These are phyloP conservation scores for Penicillium sp. DNA, from an alignment of 2,329 filamentous ascomycete species.

Conservation along the genomic window DNA sequence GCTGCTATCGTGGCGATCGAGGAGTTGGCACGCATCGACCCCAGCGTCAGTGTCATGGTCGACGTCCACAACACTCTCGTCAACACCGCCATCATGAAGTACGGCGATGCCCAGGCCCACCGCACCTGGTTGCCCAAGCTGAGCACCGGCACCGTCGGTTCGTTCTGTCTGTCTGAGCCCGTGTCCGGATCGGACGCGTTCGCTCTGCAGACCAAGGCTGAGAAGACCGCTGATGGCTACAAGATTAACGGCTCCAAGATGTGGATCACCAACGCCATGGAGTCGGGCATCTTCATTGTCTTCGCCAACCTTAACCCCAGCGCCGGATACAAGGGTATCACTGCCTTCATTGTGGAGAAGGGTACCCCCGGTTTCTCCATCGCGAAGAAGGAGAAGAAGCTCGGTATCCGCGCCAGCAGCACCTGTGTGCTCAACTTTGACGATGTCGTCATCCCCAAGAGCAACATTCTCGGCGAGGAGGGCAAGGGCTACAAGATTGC, in stretches of 20 bases:
- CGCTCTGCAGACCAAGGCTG: slow-evolving; percentile 88
- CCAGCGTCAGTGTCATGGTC: slow-evolving; percentile 90
- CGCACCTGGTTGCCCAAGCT: slow-evolving; percentile 88
- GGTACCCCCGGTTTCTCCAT: slow-evolving; percentile 86
- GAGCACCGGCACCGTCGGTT: slow-evolving; percentile 85
- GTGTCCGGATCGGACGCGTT: slow-evolving; percentile 95
- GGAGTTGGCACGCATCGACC: slow-evolving; percentile 91
- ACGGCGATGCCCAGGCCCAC: slow-evolving; percentile 76
- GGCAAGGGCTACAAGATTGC: slow-evolving; percentile 98
- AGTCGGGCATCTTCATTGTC: slow-evolving; percentile 94
- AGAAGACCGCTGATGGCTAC: slow-evolving; percentile 82
- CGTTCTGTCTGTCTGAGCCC: slow-evolving; percentile 92
- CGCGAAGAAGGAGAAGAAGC: slow-evolving; percentile 99
- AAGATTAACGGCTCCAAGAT: slow-evolving; percentile 92
- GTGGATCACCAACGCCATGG: slow-evolving; percentile 99
- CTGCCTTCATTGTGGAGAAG: slow-evolving; percentile 94
- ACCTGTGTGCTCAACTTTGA: slow-evolving; percentile 98
- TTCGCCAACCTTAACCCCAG: slow-evolving; percentile 93
- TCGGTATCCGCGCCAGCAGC: slow-evolving; percentile 93
- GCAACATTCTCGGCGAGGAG: slow-evolving; percentile 84
- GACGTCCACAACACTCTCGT: slow-evolving; percentile 99
- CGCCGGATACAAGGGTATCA: slow-evolving; percentile 96
- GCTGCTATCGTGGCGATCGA: slow-evolving; percentile 95
- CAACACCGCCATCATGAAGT: slow-evolving; percentile 90
- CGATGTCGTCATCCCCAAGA: slow-evolving; percentile 87